phyloP scores from a whole-genome alignment of 345 rosid species.

The Dovyalis caffra region DNA sequence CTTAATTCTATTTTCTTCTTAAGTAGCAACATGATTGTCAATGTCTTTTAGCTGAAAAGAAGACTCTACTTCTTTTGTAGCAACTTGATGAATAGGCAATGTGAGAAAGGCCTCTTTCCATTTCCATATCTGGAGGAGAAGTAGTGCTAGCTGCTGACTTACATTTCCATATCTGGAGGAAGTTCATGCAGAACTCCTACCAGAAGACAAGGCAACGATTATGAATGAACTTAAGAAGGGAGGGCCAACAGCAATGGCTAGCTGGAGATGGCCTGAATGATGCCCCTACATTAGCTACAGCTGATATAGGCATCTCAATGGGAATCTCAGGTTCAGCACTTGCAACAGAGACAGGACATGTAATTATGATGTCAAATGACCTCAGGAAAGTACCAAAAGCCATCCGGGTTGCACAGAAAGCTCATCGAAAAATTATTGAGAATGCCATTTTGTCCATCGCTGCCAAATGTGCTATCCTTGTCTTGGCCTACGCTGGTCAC shows the following conservation, averaged over 20 bases:
- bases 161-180: no score
- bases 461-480: conserved; percentile 62
- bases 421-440: conserved; percentile 62
- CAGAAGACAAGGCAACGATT: conserved; percentile 64
- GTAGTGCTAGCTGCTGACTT: no score
- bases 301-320: conserved; percentile 90
- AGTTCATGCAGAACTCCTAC: conserved; percentile 74
- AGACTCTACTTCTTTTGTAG: no score
- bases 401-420: conserved; percentile 52
- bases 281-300: conserved; percentile 91
- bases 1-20: no score
- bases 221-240: conserved; percentile 47
- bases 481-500: conserved; percentile 67
- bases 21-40: no score
- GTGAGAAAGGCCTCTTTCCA: no score
- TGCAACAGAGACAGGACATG: conserved; percentile 75
- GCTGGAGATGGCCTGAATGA: conserved; percentile 91
- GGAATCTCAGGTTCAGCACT: conserved; percentile 89
- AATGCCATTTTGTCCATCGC: conserved; percentile 61
- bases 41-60: no score
- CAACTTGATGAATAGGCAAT: no score
- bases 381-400: conserved; percentile 67
- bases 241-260: conserved; percentile 76
- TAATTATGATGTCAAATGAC: conserved; percentile 85
- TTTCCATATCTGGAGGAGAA: no score